Conservation (phyloP, 2,329 filamentous ascomycete genomes). For the Coniochaeta pulveracea region DNA sequence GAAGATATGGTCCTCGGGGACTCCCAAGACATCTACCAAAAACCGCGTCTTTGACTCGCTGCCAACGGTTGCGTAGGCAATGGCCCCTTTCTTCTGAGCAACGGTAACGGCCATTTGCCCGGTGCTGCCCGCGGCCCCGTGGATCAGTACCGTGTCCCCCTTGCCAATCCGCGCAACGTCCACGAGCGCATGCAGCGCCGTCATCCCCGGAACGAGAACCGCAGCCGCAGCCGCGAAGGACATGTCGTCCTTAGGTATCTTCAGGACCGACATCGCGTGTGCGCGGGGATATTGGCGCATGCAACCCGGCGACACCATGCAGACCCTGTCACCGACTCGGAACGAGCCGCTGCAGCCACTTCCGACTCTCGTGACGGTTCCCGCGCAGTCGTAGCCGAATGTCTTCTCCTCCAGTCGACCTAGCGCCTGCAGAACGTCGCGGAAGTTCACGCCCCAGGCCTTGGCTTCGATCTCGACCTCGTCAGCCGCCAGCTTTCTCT, state of each 20-base stretch:
- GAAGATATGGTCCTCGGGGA: constrained; percentile 22
- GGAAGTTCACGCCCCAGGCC: constrained; percentile 23
- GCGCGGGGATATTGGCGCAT: constrained; percentile 12
- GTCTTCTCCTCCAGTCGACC: constrained; percentile 14
- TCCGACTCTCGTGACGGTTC: constrained; percentile 20
- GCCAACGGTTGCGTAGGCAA: constrained; percentile 25
- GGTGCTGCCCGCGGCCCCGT: constrained; percentile 21
- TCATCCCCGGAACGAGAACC: constrained; percentile 20
- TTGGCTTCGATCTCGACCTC: constrained; percentile 23
- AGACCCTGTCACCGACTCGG: constrained; percentile 16
- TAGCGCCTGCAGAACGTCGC: constrained; percentile 26
- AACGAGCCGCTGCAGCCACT: constrained; percentile 16
- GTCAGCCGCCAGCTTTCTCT: constrained; percentile 5
- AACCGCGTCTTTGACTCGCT: constrained; percentile 22
- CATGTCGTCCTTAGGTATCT: constrained; percentile 20
- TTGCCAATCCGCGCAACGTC: constrained; percentile 16
- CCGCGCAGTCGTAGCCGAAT: constrained; percentile 17
- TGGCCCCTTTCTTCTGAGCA: constrained; percentile 17
- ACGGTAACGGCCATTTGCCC: constrained; percentile 21
- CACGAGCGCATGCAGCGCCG: constrained; percentile 20
- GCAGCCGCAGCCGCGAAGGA: constrained; percentile 20
- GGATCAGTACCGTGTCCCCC: constrained; percentile 22
- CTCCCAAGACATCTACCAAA: constrained; percentile 17
- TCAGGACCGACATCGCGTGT: constrained; percentile 10
- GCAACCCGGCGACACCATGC: constrained; percentile 10